These are phyloP conservation scores for Phytophthora foliorum DNA, from an alignment of 352 stramenopile species.

Conservation along the genomic window DNA sequence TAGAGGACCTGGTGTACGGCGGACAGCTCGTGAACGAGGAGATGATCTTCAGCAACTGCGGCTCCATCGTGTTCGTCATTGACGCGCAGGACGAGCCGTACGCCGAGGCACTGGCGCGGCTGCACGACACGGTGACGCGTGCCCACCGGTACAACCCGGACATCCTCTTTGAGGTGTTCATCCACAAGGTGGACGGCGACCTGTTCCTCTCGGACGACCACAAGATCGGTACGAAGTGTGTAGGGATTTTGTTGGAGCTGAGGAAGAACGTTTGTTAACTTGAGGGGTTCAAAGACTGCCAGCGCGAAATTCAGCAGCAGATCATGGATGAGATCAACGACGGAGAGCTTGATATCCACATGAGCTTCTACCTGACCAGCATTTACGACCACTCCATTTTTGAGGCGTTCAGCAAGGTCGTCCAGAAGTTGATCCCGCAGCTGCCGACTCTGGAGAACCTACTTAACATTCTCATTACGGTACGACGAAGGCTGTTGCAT, in stretches of 20 bases:
- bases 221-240: constrained; percentile 90
- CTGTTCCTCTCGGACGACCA: constrained; percentile 98
- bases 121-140: constrained; percentile 91
- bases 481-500: constrained; percentile 18
- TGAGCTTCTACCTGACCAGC: constrained; percentile 93
- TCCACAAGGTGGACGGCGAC: constrained; percentile 99
- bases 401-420: constrained; percentile 97
- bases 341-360: constrained; percentile 93
- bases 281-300: constrained; percentile 83
- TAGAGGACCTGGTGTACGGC: constrained; percentile 90
- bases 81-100: constrained; percentile 97
- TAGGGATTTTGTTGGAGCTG: not conserved
- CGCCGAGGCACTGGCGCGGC: constrained; percentile 84
- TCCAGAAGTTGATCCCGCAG: constrained; percentile 98
- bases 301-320: constrained; percentile 97
- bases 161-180: constrained; percentile 99
- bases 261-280: not conserved
- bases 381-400: constrained; percentile 98
- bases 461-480: constrained; percentile 97
- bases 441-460: constrained; percentile 98
- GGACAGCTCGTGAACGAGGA: constrained; percentile 92
- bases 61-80: constrained; percentile 97
- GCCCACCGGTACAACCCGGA: constrained; percentile 95
- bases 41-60: constrained; percentile 93
- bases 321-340: constrained; percentile 97